Conservation (phyloP, 768 basidiomycete species). For the Lactarius hatsudake region DNA sequence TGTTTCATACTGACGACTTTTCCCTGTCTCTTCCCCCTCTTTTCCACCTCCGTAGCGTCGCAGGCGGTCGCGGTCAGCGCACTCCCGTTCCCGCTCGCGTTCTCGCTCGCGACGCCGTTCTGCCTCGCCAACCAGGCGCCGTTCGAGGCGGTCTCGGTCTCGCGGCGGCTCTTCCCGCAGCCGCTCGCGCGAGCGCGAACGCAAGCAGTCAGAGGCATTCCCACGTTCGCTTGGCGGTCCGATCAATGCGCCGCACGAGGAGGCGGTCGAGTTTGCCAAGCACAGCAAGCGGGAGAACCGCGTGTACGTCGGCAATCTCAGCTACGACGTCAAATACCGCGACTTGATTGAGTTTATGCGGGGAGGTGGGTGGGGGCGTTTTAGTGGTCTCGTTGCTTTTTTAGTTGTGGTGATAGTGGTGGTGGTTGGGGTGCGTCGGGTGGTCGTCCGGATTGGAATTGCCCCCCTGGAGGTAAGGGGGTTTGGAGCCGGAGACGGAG, state of each 20-base stretch:
- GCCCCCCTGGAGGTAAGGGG: constrained; percentile 15
- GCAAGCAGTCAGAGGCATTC: constrained; percentile 63
- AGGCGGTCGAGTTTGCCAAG: constrained; percentile 93
- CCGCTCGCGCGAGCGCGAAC: constrained; percentile 55
- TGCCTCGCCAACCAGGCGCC: constrained; percentile 54
- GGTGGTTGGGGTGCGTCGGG: neutral
- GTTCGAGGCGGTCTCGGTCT: constrained; percentile 55
- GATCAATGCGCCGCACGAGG: constrained; percentile 88
- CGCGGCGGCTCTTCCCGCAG: constrained; percentile 58
- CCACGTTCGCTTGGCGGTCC: constrained; percentile 82
- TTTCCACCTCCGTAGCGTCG: constrained; percentile 16
- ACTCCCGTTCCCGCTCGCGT: constrained; percentile 49
- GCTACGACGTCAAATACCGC: constrained; percentile 97
- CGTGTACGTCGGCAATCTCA: constrained; percentile 98
- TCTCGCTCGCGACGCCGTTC: constrained; percentile 73
- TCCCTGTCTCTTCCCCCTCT: constrained; percentile 9
- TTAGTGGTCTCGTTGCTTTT: constrained; percentile 46
- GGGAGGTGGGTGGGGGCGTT: constrained; percentile 97
- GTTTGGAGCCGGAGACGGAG: constrained; percentile 5
- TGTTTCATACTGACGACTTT: neutral
- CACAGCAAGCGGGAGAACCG: constrained; percentile 97
- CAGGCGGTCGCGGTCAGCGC: constrained; percentile 50
- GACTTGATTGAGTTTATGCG: constrained; percentile 99
- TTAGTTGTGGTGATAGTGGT: constrained; percentile 23
- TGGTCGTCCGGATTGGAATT: constrained; percentile 2